These are phyloP conservation scores for Phalaenopsis hybrid DNA, from an alignment of 116 monocot species.

Conservation along the genomic window DNA sequence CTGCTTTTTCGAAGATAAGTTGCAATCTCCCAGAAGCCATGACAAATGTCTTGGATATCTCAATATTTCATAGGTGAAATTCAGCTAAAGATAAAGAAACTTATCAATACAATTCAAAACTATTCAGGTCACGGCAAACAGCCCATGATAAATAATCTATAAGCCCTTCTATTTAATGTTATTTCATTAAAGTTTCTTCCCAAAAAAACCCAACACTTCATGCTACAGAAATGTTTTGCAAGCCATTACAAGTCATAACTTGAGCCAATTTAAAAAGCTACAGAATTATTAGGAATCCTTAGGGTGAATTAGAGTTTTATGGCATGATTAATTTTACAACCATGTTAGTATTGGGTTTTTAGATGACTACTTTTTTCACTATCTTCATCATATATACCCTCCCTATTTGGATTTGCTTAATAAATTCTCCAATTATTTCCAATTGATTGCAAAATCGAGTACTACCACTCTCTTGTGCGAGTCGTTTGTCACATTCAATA, in stretches of 20 bases:
- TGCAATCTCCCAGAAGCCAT: neutral
- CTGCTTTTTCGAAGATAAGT: neutral
- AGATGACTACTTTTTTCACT: neutral
- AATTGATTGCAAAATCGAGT: too few species aligned
- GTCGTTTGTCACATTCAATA: too few species aligned
- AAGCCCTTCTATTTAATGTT: neutral
- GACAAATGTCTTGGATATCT: neutral
- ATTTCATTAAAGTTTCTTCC: neutral
- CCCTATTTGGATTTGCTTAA: too few species aligned
- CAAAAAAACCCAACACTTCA: neutral
- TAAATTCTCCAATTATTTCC: too few species aligned
- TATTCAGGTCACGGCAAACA: neutral
- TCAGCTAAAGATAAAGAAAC: neutral
- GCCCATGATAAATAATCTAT: neutral
- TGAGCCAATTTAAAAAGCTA: neutral
- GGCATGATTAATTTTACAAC: neutral
- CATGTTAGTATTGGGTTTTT: neutral
- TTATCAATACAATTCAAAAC: too few species aligned
- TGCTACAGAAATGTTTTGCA: slow-evolving; percentile 2
- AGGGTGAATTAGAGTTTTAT: neutral
- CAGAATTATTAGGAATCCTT: neutral
- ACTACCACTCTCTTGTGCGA: too few species aligned
- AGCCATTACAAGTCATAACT: neutral
- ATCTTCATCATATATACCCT: neutral
- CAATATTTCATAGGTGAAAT: neutral